These are phyloP conservation scores for Fragaria nilgerrensis DNA, from an alignment of 306 rosid genomes.

Conservation along the genomic window DNA sequence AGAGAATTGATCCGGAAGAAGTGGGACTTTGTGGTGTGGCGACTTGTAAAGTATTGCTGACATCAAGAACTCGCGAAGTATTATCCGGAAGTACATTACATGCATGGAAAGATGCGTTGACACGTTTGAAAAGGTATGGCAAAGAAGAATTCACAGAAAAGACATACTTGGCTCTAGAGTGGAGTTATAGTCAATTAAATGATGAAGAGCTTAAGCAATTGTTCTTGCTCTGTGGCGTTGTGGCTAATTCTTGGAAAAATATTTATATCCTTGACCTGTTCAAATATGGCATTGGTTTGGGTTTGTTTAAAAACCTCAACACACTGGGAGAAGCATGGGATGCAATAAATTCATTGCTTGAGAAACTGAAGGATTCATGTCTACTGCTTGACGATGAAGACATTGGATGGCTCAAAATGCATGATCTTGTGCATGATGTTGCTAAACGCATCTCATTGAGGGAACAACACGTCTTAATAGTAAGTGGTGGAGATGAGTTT, in stretches of 20 bases:
- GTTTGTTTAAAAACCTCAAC: not conserved
- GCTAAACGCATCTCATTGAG: not conserved
- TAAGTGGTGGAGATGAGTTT: not conserved
- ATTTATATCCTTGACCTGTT: not conserved
- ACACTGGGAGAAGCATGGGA: not conserved
- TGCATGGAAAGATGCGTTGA: not conserved
- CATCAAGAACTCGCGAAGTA: not conserved
- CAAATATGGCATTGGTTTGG: not conserved
- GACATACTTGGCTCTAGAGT: not conserved
- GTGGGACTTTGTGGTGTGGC: not conserved
- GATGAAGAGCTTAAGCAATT: not conserved
- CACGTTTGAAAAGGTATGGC: not conserved
- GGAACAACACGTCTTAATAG: not conserved
- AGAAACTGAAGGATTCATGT: not conserved
- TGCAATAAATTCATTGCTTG: not conserved
- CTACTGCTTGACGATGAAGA: not conserved
- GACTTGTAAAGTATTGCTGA: not conserved
- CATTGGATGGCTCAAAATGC: not conserved
- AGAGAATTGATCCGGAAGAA: constrained; percentile 7
- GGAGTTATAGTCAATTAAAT: not conserved
- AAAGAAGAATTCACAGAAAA: not conserved
- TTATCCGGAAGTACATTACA: not conserved
- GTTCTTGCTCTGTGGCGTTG: not conserved
- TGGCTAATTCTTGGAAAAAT: fast-evolving
- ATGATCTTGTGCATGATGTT: not conserved